Conservation (phyloP, 371 early-diverging fungal genomes). For the Mortierella sp. region DNA sequence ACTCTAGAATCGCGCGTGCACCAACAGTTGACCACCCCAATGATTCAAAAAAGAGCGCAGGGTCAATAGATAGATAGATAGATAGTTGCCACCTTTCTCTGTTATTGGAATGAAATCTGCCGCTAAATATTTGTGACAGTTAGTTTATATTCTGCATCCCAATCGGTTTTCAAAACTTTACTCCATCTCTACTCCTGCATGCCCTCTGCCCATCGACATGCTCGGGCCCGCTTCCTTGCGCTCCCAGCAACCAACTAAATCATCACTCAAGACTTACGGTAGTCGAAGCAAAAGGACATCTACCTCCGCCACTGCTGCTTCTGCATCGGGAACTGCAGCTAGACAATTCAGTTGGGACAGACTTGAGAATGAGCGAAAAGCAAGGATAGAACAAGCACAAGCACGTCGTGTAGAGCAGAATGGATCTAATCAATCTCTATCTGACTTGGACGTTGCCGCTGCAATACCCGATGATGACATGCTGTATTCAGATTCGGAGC, state of each 20-base stretch:
- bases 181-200: not conserved
- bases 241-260: slow-evolving; percentile 28
- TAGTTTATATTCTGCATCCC: too few species aligned
- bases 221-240: slow-evolving; percentile 45
- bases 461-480: slow-evolving; percentile 2
- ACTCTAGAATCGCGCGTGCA: too few species aligned
- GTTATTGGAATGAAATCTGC: too few species aligned
- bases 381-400: slow-evolving; percentile 22
- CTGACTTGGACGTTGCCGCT: not conserved
- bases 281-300: slow-evolving; percentile 18
- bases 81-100: too few species aligned
- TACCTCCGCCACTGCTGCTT: not conserved
- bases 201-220: slow-evolving; percentile 28
- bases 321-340: not conserved
- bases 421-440: not conserved
- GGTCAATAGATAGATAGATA: too few species aligned
- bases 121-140: too few species aligned
- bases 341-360: slow-evolving; percentile 38
- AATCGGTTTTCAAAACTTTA: too few species aligned
- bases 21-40: too few species aligned
- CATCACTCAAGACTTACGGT: slow-evolving; percentile 42
- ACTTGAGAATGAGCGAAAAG: slow-evolving; percentile 40
- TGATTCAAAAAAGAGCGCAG: too few species aligned
- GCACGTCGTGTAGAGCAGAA: not conserved
- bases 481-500: slow-evolving; percentile 21